phyloP scores from a whole-genome alignment of 2,329 filamentous ascomycete species.

The Colletotrichum sp. region DNA sequence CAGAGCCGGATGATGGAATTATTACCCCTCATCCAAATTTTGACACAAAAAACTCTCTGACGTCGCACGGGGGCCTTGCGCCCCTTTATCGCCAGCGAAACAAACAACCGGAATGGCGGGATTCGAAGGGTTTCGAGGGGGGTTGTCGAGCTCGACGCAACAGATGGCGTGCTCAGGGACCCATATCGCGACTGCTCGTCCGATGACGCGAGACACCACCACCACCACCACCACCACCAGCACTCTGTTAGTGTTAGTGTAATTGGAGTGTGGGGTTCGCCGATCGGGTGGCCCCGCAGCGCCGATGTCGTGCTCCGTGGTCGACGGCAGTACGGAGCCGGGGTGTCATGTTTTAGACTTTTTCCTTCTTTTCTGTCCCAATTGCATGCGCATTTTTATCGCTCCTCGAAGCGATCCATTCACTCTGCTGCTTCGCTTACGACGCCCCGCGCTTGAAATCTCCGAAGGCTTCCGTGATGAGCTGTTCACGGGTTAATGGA shows the following conservation, averaged over 20 bases:
- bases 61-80: not conserved
- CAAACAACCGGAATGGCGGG: not conserved
- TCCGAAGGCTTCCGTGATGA: not conserved
- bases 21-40: not conserved
- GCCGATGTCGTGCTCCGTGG: conserved; percentile 8
- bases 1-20: not conserved
- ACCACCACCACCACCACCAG: not conserved
- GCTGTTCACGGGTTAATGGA: not conserved
- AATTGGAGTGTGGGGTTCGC: not conserved
- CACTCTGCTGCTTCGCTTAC: not conserved
- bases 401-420: not conserved
- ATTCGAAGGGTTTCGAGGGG: not conserved
- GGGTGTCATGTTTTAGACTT: not conserved
- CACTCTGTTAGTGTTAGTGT: not conserved
- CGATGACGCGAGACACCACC: conserved; percentile 19
- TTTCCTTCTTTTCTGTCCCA: not conserved
- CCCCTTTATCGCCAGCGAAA: not conserved
- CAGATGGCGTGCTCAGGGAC: conserved; percentile 20
- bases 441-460: not conserved
- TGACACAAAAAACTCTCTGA: not conserved
- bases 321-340: not conserved
- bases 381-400: not conserved
- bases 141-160: conserved; percentile 15
- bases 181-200: conserved; percentile 19
- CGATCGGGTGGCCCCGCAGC: not conserved